Evolutionary conservation across 2,329 filamentous ascomycete genomes (phyloP), one percentile per base, ranked within the genome.

Genomic region (Nemania sp.): DNA sequence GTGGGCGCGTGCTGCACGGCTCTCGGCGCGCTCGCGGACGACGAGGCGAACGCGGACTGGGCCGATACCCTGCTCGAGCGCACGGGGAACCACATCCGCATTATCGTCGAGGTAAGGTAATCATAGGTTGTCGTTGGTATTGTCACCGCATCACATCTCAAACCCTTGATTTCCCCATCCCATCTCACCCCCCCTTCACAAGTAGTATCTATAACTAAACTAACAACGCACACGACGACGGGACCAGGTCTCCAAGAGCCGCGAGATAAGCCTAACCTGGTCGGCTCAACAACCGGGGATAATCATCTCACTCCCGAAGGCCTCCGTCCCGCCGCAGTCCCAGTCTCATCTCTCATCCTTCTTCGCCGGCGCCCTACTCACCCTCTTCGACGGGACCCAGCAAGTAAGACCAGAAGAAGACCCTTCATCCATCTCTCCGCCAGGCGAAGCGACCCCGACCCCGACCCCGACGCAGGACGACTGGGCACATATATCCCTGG

Each of bases 401-500:
- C 35, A 67, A 35, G 18, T 48, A 13, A 43, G 32, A 12, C 35
- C 32, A 15, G 40, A 10, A 1, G n/a, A 51, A 20, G 29, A 50
- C 10, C 17, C 43, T 2, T 20, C 43, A 13, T 42, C 39, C 2
- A 2, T 7, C 25, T 29, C 25, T 29, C 3, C 11, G 18, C 13
- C 39, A n/a, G n/a, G n/a, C n/a, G n/a, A n/a, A n/a, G n/a, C n/a
- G n/a, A n/a, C n/a, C n/a, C n/a, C n/a, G n/a, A n/a, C n/a, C n/a
- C n/a, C n/a, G n/a, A 9, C 55, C 7, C 15, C 39, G 47, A 59
- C 54, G 12, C 37, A 57, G 7, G 79, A 81, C 32, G 79, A 79
- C 60, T 82, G 80, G 79, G 79, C 77, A 11, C 76, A 79, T 29
- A 72, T 82, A 1, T 72, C 73, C 2, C 64, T 76, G 11, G 76